Evolutionary conservation across 2,329 filamentous ascomycete genomes (phyloP), one percentile per base, ranked within the genome.

Genomic region (Lecanicillium sp.): DNA sequence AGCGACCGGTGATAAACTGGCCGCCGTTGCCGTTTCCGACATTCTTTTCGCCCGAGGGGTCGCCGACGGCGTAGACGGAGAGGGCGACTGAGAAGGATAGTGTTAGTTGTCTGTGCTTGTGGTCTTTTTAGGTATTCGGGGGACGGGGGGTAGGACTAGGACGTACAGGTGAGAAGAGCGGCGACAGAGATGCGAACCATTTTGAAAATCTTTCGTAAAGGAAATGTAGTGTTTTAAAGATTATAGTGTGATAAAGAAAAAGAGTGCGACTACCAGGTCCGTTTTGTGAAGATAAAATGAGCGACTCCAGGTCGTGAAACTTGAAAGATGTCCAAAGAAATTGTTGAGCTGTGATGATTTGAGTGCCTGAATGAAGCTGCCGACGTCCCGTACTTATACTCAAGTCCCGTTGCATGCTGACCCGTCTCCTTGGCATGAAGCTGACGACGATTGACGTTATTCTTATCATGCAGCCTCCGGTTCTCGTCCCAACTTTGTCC

Each of bases 1-100:
- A 56, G 7, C 36, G 40, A 4, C 52, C 52, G 5, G 49, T 53
- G 44, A 56, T 55, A 44, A 55, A 55, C 38, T 55, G 53, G 33
- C 42, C 32, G 5, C 48, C 52, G 8, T 41, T 29, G 1, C 48
- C 52, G 32, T 45, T 47, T 2, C 52, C 51, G 14, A 54, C 45
- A 39, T 51, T 52, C 38, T 44, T 43, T 19, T 42, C 46, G 3
- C 51, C 52, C 12, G 45, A n/a, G 7, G 37, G 37, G 29, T 47
- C 45, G 29, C 49, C 51, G 16, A 44, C 43, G 33, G 46, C 43
- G 14, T 31, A 38, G 43, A 42, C 43, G 29, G 41, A 39, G 32
- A 39, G n/a, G 41, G 38, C 41, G 20, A 42, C 38, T 45, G 29
- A 5, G n/a, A n/a, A 2, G 12, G 15, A 19, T n/a, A n/a, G 15